phyloP scores from a whole-genome alignment of 139 green algal genomes.

The Trebouxia sp. region DNA sequence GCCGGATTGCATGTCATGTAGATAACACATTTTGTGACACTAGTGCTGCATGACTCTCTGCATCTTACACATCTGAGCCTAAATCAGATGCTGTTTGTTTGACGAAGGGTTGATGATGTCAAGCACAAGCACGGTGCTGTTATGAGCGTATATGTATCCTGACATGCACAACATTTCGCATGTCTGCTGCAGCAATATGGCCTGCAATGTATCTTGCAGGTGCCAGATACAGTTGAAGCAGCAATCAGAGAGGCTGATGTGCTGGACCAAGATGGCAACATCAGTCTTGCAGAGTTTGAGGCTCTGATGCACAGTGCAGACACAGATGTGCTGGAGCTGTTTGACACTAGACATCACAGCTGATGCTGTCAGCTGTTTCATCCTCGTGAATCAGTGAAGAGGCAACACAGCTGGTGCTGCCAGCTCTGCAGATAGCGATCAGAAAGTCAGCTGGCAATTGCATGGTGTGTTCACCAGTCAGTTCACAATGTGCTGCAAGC shows the following conservation, averaged over 20 bases:
- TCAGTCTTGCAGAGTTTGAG: conserved; percentile 53
- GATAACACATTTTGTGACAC: too few species aligned
- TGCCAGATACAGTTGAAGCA: conserved; percentile 52
- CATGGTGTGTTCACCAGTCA: too few species aligned
- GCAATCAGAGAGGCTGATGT: conserved; percentile 56
- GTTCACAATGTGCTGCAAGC: too few species aligned
- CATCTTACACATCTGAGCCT: not conserved
- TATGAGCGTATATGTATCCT: not conserved
- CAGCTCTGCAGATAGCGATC: too few species aligned
- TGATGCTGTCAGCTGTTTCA: not conserved
- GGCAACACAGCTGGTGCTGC: not conserved
- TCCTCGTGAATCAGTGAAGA: too few species aligned
- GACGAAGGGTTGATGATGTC: not conserved
- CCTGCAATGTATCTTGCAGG: conserved; percentile 3
- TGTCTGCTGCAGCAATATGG: not conserved
- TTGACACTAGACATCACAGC: conserved; percentile 37
- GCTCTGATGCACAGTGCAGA: conserved; percentile 35
- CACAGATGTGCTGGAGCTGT: conserved; percentile 46
- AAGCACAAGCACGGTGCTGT: not conserved
- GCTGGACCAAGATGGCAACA: conserved; percentile 46
- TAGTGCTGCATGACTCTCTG: not conserved
- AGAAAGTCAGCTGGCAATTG: too few species aligned
- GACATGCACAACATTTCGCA: not conserved
- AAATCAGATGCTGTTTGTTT: not conserved
- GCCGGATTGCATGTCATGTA: not conserved